These are phyloP conservation scores for Leishmania tropica DNA, from an alignment of 208 protist genomes.

Conservation along the genomic window DNA sequence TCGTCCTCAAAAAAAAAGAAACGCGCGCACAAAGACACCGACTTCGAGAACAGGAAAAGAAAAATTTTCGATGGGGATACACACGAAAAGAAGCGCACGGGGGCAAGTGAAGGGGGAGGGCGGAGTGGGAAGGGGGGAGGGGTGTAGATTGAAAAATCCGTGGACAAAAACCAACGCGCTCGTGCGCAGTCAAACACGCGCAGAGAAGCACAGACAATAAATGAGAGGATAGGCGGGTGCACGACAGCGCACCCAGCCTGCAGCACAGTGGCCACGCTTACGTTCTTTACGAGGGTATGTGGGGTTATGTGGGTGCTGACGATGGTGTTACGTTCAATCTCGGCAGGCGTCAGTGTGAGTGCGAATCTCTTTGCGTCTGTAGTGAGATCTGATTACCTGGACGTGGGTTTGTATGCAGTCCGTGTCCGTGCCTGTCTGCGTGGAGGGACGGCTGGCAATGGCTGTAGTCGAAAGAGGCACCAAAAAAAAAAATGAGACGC, in stretches of 20 bases:
- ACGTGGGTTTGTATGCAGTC: background rate
- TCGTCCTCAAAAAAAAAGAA: too few relatives aligned
- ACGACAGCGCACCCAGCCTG: background rate
- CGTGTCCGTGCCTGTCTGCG: background rate
- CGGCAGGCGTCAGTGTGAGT: background rate
- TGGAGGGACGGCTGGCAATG: background rate
- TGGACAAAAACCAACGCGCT: background rate
- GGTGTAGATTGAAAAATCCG: constrained; percentile 18
- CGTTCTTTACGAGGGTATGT: background rate
- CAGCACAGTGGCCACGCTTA: background rate
- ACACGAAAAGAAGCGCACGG: too few relatives aligned
- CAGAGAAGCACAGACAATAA: background rate
- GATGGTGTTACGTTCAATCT: background rate
- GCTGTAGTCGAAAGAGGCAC: background rate
- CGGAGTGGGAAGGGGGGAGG: background rate
- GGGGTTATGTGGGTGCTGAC: background rate
- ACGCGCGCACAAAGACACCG: too few relatives aligned
- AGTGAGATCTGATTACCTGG: background rate
- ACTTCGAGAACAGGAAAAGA: too few relatives aligned
- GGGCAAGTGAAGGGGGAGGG: background rate
- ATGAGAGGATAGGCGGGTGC: background rate
- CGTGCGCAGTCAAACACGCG: background rate
- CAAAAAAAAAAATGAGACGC: background rate
- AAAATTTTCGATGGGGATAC: too few relatives aligned
- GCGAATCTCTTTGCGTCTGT: background rate